A percentile compares a stretch with the other conserved stretches of the same genome.
These are phyloP conservation scores for Xerocomus spinulosus DNA, from an alignment of 768 basidiomycete genomes.

Conservation along the genomic window DNA sequence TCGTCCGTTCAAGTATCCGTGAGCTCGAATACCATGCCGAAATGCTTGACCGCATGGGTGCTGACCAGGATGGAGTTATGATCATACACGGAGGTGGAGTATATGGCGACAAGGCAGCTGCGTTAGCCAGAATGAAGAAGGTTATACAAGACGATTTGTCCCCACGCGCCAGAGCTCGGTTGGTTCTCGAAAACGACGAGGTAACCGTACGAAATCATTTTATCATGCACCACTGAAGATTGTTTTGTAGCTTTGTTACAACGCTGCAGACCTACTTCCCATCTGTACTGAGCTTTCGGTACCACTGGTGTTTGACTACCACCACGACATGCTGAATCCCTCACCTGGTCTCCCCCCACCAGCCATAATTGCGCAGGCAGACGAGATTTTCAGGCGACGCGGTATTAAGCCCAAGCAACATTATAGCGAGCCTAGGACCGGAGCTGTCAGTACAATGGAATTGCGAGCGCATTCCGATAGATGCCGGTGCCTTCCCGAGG, in stretches of 20 bases:
- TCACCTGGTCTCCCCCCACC: slow-evolving; percentile 52
- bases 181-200: slow-evolving; percentile 95
- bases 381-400: slow-evolving; percentile 66
- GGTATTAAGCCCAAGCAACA: slow-evolving; percentile 91
- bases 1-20: slow-evolving; percentile 69
- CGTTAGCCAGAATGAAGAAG: slow-evolving; percentile 68
- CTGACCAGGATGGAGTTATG: slow-evolving; percentile 82
- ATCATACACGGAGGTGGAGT: slow-evolving; percentile 84
- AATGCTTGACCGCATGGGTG: slow-evolving; percentile 80
- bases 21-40: slow-evolving; percentile 86
- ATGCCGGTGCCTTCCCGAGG: slow-evolving; percentile 60
- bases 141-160: slow-evolving; percentile 59
- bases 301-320: slow-evolving; percentile 72
- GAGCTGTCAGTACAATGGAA: slow-evolving; percentile 81
- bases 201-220: slow-evolving; percentile 31
- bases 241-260: slow-evolving; percentile 64
- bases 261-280: slow-evolving; percentile 82
- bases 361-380: slow-evolving; percentile 69
- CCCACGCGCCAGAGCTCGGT: slow-evolving; percentile 58
- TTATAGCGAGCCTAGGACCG: slow-evolving; percentile 83
- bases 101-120: slow-evolving; percentile 72
- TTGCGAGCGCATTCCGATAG: slow-evolving; percentile 83
- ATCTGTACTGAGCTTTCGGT: slow-evolving; percentile 80
- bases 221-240: not conserved
- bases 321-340: slow-evolving; percentile 72